These are phyloP conservation scores for Mycena kentingensis DNA, from an alignment of 768 basidiomycete genomes.

Conservation along the genomic window DNA sequence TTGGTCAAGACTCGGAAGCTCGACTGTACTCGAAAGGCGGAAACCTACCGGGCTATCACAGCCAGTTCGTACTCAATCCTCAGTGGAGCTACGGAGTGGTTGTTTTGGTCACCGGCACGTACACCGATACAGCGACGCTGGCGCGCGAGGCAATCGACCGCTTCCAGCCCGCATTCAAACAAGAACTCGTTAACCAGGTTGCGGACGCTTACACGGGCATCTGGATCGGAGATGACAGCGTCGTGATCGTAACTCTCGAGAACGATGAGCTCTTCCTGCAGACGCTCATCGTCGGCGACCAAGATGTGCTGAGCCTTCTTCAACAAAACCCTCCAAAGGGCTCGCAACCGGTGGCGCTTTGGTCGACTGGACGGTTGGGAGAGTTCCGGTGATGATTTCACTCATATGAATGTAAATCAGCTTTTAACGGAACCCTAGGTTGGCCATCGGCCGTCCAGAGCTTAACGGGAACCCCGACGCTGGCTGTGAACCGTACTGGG, in stretches of 20 bases:
- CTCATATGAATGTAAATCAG: neutral
- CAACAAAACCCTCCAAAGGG: conserved; percentile 23
- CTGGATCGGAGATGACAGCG: conserved; percentile 34
- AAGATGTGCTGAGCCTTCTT: conserved; percentile 38
- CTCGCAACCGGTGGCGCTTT: conserved; percentile 31
- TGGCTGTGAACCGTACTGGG: conserved; percentile 41
- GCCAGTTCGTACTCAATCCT: conserved; percentile 41
- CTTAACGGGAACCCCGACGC: conserved; percentile 30
- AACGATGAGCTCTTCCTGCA: conserved; percentile 32
- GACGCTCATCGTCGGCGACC: conserved; percentile 34
- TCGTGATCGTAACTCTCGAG: conserved; percentile 33
- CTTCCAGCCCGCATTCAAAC: conserved; percentile 39
- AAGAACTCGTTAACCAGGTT: conserved; percentile 31
- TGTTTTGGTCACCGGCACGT: conserved; percentile 41
- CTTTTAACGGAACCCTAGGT: conserved; percentile 14
- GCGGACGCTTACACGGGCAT: conserved; percentile 33
- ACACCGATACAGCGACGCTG: conserved; percentile 32
- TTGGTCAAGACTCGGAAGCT: conserved; percentile 29
- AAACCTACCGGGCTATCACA: conserved; percentile 42
- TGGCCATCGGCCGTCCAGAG: conserved; percentile 33
- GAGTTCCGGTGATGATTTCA: conserved; percentile 37
- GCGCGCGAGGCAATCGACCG: conserved; percentile 34
- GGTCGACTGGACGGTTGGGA: conserved; percentile 39
- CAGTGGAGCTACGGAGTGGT: conserved; percentile 44
- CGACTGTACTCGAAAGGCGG: conserved; percentile 40